These are phyloP conservation scores for Alliaria petiolata DNA, from an alignment of 345 rosid genomes.

Conservation along the genomic window DNA sequence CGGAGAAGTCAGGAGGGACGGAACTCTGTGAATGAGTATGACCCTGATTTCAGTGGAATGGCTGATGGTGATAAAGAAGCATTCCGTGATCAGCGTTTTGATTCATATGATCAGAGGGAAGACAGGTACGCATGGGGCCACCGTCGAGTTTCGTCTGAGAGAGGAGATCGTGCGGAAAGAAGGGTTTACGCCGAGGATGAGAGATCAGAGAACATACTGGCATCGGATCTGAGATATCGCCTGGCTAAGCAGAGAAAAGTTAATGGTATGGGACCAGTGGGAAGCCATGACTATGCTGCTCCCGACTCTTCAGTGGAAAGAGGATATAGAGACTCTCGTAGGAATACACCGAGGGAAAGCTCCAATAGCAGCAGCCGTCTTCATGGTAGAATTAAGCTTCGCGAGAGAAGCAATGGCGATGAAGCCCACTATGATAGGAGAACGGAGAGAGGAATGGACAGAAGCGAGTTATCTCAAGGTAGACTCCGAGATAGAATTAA, in stretches of 20 bases:
- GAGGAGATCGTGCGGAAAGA: constrained; percentile 49
- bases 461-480: constrained; percentile 48
- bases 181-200: constrained; percentile 43
- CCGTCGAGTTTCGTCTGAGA: constrained; percentile 48
- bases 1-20: constrained; percentile 54
- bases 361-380: constrained; percentile 56
- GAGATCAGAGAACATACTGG: constrained; percentile 46
- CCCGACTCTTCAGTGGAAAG: constrained; percentile 38
- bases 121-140: constrained; percentile 57
- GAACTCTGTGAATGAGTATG: constrained; percentile 58
- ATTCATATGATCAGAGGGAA: constrained; percentile 48
- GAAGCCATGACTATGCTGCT: constrained; percentile 48
- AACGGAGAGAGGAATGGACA: constrained; percentile 44
- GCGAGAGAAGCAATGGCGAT: constrained; percentile 40
- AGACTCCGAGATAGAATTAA: constrained; percentile 65
- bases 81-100: constrained; percentile 43
- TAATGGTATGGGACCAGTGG: constrained; percentile 64
- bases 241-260: constrained; percentile 65
- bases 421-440: constrained; percentile 47
- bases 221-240: constrained; percentile 64
- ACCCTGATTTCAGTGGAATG: constrained; percentile 45
- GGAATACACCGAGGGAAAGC: constrained; percentile 46
- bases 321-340: constrained; percentile 41
- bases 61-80: constrained; percentile 48
- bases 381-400: constrained; percentile 82